Evolutionary conservation across 257 asterid species (phyloP), one percentile per base, ranked within the genome.

Genomic region (Vinca minor): DNA sequence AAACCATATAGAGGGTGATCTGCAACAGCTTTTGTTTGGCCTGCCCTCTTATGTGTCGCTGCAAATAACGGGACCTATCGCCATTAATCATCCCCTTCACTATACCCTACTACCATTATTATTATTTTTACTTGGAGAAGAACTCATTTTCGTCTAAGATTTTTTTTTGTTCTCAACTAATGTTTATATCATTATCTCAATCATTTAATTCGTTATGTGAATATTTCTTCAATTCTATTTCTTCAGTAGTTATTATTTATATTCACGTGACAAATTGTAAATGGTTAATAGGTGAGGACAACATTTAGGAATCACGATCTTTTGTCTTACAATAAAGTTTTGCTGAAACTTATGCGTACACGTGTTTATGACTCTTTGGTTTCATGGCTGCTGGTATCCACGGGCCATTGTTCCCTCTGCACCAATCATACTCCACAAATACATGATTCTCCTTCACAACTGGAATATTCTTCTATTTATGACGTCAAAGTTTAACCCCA

Each of bases 311-410:
- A n/a, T n/a, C n/a, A n/a, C n/a, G n/a, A n/a, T n/a, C n/a, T 15
- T 45, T 46, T 11, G 7, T 46, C 52, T 18, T n/a, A 20, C 25
- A 46, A 46, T 46, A 5, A 46, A 46, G 25, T 15, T 46, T 46
- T n/a, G 52, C 25, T 23, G 57, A 18, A 13, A 50, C 13, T 14
- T 17, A 23, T 6, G 11, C 18, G 25, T 46, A 3, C 52, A 52
- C 59, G 59, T 52, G 58, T 23, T 9, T 50, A 21, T 50, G 32
- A 50, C 32, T 52, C 58, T 11, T 52, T 26, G 58, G 58, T 25
- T 52, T 52, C 58, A 52, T 52, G 29, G 57, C 18, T 50, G 57
- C 32, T 50, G 57, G 57, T 50, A 49, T 9, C 57, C 57, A 50
- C 11, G 21, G 32, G n/a, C 35, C 35, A 26, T 25, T 52, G 35